These are phyloP conservation scores for Clarkia xantiana DNA, from an alignment of 345 rosid genomes.

Conservation along the genomic window DNA sequence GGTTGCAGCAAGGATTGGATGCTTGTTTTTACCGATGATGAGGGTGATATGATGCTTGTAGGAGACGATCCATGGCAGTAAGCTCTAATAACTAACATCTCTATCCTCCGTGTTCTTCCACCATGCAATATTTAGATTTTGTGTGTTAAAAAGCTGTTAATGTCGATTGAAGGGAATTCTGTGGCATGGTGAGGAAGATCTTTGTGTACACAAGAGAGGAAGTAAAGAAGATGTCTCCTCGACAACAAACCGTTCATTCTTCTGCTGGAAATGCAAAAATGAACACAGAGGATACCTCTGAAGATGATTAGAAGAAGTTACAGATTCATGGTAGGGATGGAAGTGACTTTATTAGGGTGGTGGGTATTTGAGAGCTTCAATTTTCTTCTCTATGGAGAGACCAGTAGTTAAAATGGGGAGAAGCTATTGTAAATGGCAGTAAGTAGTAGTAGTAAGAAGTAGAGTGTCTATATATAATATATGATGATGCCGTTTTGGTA, in stretches of 20 bases:
- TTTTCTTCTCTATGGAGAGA: slow-evolving; percentile 1
- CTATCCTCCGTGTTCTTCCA: neutral
- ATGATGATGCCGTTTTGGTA: no score
- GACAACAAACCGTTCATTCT: no score
- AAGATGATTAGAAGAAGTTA: neutral
- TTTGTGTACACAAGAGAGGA: slow-evolving; percentile 35
- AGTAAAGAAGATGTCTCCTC: slow-evolving; percentile 30
- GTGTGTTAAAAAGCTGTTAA: neutral
- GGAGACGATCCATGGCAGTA: slow-evolving; percentile 63
- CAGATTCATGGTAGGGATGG: no score
- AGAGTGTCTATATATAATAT: no score
- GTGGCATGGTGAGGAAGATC: slow-evolving; percentile 38
- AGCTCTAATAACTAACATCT: slow-evolving; percentile 6
- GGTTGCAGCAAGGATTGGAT: slow-evolving; percentile 28
- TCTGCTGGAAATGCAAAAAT: slow-evolving; percentile 11
- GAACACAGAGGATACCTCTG: slow-evolving; percentile 1
- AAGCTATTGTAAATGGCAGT: slow-evolving; percentile 7
- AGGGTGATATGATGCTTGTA: slow-evolving; percentile 46
- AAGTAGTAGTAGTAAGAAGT: neutral
- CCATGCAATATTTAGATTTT: no score
- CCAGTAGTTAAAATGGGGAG: slow-evolving; percentile 1
- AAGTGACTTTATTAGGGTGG: neutral
- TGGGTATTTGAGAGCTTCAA: slow-evolving; percentile 1
- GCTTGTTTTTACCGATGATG: slow-evolving; percentile 40
- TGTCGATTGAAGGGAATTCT: slow-evolving; percentile 31